phyloP scores from a whole-genome alignment of 2,329 filamentous ascomycete genomes.

The Neofusicoccum laricinum region DNA sequence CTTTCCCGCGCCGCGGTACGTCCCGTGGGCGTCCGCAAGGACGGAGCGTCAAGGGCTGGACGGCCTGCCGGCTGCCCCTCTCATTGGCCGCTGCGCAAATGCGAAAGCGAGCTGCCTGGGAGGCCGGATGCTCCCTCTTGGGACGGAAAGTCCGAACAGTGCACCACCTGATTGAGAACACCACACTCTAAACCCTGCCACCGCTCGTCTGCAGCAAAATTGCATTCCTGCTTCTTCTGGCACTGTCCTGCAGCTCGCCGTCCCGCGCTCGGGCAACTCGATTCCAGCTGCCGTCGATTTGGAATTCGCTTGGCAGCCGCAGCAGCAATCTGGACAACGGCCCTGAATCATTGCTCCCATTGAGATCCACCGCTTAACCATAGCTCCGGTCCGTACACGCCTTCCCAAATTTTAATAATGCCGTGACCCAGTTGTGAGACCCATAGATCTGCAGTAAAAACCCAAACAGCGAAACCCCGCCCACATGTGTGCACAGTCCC shows the following conservation, averaged over 20 bases:
- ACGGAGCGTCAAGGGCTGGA: conserved; percentile 4
- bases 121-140: conserved; percentile 1
- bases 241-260: background rate
- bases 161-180: background rate
- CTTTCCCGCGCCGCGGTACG: conserved; percentile 15
- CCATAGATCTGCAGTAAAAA: conserved; percentile 12
- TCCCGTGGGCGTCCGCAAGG: conserved; percentile 9
- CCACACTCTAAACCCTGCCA: background rate
- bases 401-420: background rate
- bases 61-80: background rate
- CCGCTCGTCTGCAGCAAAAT: conserved; percentile 5
- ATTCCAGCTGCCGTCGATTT: background rate
- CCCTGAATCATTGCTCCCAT: conserved; percentile 6
- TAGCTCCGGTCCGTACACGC: conserved; percentile 5
- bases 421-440: conserved; percentile 1
- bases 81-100: background rate
- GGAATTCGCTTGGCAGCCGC: background rate
- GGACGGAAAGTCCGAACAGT: conserved; percentile 3
- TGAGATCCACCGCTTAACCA: conserved; percentile 5
- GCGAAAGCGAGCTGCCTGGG: background rate
- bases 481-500: conserved; percentile 2
- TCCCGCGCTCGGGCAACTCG: background rate
- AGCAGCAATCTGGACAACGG: background rate
- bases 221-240: background rate
- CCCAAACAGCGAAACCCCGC: conserved; percentile 1